phyloP scores from a whole-genome alignment of 192 early-diverging fungal genomes.

The Podila minutissima region DNA sequence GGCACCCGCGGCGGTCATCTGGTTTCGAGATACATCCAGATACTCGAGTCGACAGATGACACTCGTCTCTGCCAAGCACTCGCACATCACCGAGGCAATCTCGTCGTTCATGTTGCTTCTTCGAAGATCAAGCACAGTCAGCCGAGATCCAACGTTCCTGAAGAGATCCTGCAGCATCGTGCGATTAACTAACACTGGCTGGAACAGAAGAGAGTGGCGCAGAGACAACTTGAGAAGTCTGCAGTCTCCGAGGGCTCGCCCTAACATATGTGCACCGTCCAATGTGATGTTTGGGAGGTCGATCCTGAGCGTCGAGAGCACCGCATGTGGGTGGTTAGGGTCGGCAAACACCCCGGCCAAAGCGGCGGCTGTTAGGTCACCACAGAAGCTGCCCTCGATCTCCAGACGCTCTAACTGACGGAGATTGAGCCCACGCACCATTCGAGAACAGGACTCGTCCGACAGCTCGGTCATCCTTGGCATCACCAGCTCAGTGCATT shows the following conservation, averaged over 20 bases:
- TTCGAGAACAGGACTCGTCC: constrained; percentile 17
- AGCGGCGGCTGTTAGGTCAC: constrained; percentile 23
- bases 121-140: constrained; percentile 17
- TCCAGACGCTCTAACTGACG: constrained; percentile 12
- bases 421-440: constrained; percentile 8
- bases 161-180: constrained; percentile 3
- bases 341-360: constrained; percentile 13
- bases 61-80: constrained; percentile 1
- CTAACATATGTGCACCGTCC: constrained; percentile 8
- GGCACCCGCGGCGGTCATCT: constrained; percentile 21
- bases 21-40: constrained; percentile 32
- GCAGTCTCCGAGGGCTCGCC: constrained; percentile 5
- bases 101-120: constrained; percentile 20
- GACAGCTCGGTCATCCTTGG: constrained; percentile 9
- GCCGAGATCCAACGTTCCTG: constrained; percentile 4
- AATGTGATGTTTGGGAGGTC: constrained; percentile 18
- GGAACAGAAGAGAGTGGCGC: constrained; percentile 15
- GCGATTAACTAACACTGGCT: not conserved
- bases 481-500: constrained; percentile 19
- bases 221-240: constrained; percentile 23
- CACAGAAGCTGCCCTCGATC: constrained; percentile 22
- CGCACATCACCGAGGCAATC: constrained; percentile 8
- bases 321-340: not conserved
- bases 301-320: constrained; percentile 10
- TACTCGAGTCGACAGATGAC: constrained; percentile 7